These are phyloP conservation scores for Ceriops tagal DNA, from an alignment of 345 rosid genomes.

Conservation along the genomic window DNA sequence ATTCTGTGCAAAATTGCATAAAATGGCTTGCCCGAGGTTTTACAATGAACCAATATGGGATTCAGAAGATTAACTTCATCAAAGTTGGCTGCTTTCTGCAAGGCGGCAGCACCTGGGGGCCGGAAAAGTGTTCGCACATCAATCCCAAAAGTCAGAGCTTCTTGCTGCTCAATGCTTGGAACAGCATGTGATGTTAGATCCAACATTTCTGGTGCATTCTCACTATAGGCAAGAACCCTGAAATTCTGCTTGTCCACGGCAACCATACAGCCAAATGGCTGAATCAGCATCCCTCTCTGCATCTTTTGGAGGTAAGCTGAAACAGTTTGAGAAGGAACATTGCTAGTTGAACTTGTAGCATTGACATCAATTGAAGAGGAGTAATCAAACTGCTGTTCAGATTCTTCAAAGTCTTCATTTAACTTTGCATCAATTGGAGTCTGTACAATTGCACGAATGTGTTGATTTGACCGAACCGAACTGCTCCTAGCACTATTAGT, in stretches of 20 bases:
- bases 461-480: constrained; percentile 49
- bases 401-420: constrained; percentile 59
- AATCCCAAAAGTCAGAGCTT: constrained; percentile 55
- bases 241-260: constrained; percentile 64
- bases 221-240: constrained; percentile 60
- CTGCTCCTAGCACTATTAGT: constrained; percentile 45
- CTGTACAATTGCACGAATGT: constrained; percentile 51
- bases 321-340: constrained; percentile 54
- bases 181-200: constrained; percentile 70
- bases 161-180: constrained; percentile 66
- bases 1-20: constrained; percentile 75
- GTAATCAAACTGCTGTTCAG: constrained; percentile 56
- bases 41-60: constrained; percentile 66
- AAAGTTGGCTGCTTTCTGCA: constrained; percentile 66
- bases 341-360: constrained; percentile 49
- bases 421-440: constrained; percentile 74
- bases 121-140: constrained; percentile 60
- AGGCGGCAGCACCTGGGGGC: constrained; percentile 53
- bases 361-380: constrained; percentile 58
- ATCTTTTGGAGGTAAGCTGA: constrained; percentile 72
- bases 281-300: constrained; percentile 72
- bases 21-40: constrained; percentile 65
- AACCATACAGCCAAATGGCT: constrained; percentile 75
- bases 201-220: constrained; percentile 73
- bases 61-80: constrained; percentile 68